Conservation (phyloP, 164 flowering plant genomes). For the Kalanchoe fedtschenkoi region DNA sequence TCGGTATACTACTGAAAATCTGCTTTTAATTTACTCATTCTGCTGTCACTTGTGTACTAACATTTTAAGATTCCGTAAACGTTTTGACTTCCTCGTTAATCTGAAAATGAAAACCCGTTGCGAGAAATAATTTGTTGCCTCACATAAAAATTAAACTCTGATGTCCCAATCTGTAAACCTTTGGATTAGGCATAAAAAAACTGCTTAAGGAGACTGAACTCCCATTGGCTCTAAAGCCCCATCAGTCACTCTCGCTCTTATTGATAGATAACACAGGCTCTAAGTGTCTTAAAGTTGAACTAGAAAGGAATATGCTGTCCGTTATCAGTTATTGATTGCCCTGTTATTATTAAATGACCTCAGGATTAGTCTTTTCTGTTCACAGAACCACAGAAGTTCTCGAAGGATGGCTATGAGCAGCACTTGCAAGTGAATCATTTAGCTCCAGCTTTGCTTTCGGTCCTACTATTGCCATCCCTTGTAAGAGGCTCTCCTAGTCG, state of each 20-base stretch:
- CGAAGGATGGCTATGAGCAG: constrained; percentile 84
- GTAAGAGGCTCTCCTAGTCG: constrained; percentile 91
- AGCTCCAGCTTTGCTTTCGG: constrained; percentile 86
- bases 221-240: background rate
- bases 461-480: constrained; percentile 87
- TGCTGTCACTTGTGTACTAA: background rate
- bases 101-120: too few relatives aligned
- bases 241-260: too few relatives aligned
- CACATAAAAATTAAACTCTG: background rate
- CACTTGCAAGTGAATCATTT: constrained; percentile 99
- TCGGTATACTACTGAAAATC: constrained; percentile 12
- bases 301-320: background rate
- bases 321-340: background rate
- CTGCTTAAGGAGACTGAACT: background rate
- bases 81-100: background rate
- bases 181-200: background rate
- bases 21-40: background rate
- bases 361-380: background rate
- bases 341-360: background rate
- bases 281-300: background rate
- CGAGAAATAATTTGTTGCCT: background rate
- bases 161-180: background rate
- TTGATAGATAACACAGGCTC: background rate
- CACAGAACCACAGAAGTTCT: constrained; percentile 62
- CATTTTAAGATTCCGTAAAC: background rate